Evolutionary conservation across 306 rosid genomes (phyloP).

Genomic region (Lathyrus aphaca): DNA sequence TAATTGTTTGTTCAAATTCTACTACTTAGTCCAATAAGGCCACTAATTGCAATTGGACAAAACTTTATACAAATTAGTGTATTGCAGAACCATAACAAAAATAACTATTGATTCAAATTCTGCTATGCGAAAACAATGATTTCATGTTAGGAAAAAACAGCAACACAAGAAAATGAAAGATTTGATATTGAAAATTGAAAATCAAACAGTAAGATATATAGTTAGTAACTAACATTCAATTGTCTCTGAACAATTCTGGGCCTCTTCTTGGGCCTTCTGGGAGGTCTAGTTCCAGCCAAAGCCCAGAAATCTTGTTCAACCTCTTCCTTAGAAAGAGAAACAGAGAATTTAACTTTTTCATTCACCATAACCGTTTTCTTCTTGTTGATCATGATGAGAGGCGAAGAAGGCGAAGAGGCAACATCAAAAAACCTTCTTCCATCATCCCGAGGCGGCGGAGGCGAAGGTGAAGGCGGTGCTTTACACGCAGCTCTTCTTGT

Average conservation of each 20-base stretch:
- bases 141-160: background rate
- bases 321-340: conserved; percentile 56
- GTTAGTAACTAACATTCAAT: conserved; percentile 51
- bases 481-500: conserved; percentile 63
- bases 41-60: background rate
- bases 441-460: conserved; percentile 32
- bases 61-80: background rate
- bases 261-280: conserved; percentile 64
- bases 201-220: background rate
- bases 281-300: conserved; percentile 48
- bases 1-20: background rate
- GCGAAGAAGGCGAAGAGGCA: conserved; percentile 39
- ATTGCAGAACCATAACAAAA: background rate
- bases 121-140: background rate
- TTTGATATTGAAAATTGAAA: background rate
- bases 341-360: conserved; percentile 39
- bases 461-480: conserved; percentile 33
- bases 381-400: conserved; percentile 29
- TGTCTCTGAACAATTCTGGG: conserved; percentile 57
- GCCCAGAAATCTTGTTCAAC: conserved; percentile 58
- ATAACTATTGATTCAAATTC: background rate
- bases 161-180: background rate
- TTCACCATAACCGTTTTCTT: conserved; percentile 11
- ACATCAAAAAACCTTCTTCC: conserved; percentile 36
- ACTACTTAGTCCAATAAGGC: too few relatives aligned